Evolutionary conservation across 1,284 basidiomycete genomes (phyloP).

Genomic region (Coniferiporia weirii): DNA sequence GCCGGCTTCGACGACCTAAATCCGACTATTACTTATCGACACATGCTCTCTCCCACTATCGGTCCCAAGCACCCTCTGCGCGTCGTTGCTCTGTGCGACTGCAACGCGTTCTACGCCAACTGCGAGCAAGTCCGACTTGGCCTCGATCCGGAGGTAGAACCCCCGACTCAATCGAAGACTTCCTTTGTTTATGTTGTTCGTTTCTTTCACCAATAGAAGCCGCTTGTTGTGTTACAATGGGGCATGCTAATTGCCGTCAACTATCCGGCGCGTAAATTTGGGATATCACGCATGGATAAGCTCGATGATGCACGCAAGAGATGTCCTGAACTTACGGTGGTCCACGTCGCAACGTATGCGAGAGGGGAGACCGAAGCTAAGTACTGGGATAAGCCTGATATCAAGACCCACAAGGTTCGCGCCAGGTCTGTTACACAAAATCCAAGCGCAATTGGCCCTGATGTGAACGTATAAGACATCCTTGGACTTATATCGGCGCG

Average conservation of each 20-base stretch:
- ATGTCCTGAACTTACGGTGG: constrained; percentile 80
- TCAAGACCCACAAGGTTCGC: constrained; percentile 85
- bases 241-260: constrained; percentile 88
- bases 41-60: constrained; percentile 56
- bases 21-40: constrained; percentile 68
- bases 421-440: neutral
- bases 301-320: constrained; percentile 76
- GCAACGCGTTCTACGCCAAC: constrained; percentile 89
- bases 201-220: constrained; percentile 32
- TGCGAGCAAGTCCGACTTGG: constrained; percentile 85
- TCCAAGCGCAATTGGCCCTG: constrained; percentile 9
- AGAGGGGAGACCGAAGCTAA: constrained; percentile 86
- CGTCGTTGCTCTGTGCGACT: constrained; percentile 87
- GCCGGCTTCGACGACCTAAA: constrained; percentile 53
- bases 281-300: constrained; percentile 81
- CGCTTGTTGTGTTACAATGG: constrained; percentile 94
- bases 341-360: constrained; percentile 93
- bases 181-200: no score
- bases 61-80: constrained; percentile 67
- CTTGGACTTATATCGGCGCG: constrained; percentile 88
- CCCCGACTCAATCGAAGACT: neutral
- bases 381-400: constrained; percentile 85
- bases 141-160: constrained; percentile 47
- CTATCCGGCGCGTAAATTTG: constrained; percentile 88
- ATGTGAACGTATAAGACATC: constrained; percentile 60